Evolutionary conservation across 2,329 filamentous ascomycete species (phyloP), one percentile per base, ranked within the genome.

Genomic region (Diaporthe velutina): DNA sequence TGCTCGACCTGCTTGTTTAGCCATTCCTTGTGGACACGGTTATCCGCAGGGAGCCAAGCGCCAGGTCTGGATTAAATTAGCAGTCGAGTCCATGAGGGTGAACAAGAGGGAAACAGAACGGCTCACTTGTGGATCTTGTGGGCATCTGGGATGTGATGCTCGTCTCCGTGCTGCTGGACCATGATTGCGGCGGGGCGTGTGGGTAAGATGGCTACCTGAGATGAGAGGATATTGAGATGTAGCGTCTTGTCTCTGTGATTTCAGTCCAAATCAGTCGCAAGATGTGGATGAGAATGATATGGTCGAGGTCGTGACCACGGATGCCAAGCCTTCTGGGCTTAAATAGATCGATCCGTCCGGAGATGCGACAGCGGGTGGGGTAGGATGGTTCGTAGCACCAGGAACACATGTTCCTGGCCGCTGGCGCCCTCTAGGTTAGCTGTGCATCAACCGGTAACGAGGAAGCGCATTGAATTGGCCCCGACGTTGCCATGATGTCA

Each of bases 11-110:
- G 85, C 19, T 85, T 85, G 10, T 84, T 83, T n/a, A 94, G 87
- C 90, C 90, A 94, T 80, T 90, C 87, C 73, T 86, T 87, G 81
- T 93, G 91, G 13, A 91, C 84, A 50, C 89, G 87, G 79, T 91
- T 88, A 82, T 93, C 91, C 3, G 89, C 84, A 3, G 91, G 91
- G 38, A 94, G 87, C 92, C 92, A 94, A 50, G 84, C 83, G 12
- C 91, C 90, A 2, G 85, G 82, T 79, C 88, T 90, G 64, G 42
- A 68, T 4, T 15, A 64, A 40, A 68, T 77, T 22, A 74, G 64
- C 1, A 22, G 8, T 10, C 9, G n/a, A 38, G 28, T 17, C n/a
- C 10, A 33, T n/a, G 15, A 33, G 12, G 12, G 22, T 22, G 57
- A 15, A 12, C 13, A 33, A 7, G n/a, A 15, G 19, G 48, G 54